A percentile compares a stretch with the other conserved stretches of the same genome.
These are phyloP conservation scores for Gomphus sp. DNA, from an alignment of 1,284 basidiomycete species.

Conservation along the genomic window DNA sequence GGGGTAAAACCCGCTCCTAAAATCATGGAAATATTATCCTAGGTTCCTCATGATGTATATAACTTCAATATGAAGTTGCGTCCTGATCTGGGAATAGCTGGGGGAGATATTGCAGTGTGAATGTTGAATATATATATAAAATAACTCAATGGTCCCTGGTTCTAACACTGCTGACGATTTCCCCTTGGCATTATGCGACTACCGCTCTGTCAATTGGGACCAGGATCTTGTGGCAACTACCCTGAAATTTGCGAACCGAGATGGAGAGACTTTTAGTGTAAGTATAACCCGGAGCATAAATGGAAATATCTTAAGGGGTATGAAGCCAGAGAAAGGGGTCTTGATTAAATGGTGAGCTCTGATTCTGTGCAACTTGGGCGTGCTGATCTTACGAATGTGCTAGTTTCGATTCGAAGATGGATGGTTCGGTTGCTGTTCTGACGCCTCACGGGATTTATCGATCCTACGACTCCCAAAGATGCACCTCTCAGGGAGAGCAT, in stretches of 20 bases:
- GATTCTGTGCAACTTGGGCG: background rate
- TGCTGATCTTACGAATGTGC: background rate
- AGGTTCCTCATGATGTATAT: no score
- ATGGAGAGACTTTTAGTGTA: constrained; percentile 53
- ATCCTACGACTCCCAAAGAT: constrained; percentile 42
- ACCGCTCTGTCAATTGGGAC: constrained; percentile 35
- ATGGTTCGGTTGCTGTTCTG: constrained; percentile 40
- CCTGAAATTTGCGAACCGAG: constrained; percentile 41
- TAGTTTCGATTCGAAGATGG: constrained; percentile 45
- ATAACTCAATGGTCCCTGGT: no score
- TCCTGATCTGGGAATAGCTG: no score
- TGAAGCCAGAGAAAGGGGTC: constrained; percentile 54
- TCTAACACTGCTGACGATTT: constrained; percentile 25
- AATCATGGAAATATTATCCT: no score
- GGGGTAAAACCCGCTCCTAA: no score
- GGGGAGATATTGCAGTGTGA: no score
- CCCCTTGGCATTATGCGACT: constrained; percentile 29
- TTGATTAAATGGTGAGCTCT: constrained; percentile 56
- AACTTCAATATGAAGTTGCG: no score
- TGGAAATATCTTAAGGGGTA: constrained; percentile 58
- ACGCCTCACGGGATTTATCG: constrained; percentile 51
- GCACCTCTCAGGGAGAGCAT: constrained; percentile 48
- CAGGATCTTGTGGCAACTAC: constrained; percentile 40
- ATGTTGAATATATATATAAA: no score
- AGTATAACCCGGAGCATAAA: constrained; percentile 40